Base-by-base conservation (phyloP, 179 eudicot species). In the Sideroxylon spinosum region DNA sequence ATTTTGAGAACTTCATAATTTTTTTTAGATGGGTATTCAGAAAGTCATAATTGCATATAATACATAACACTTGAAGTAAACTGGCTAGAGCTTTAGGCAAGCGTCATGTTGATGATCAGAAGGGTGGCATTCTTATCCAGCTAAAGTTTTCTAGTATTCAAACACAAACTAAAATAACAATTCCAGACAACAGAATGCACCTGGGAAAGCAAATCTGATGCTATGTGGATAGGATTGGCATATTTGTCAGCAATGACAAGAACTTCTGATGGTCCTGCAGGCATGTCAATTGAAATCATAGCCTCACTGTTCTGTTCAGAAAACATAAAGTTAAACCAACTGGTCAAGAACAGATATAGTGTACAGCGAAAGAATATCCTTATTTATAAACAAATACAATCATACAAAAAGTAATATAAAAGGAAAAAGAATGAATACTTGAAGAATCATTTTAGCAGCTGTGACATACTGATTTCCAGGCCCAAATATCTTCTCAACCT, bases 241-340 rank as follows among this genome's bases (percentile, higher is more conserved):
- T 86, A 84, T 82, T 90, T 86, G 81, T 96, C 99, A 86, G 98
- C 99, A 86, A 96, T 96, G 79, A 96, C 98, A 68, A 96, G 91
- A 68, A 96, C 99, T 86, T 96, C 99, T 64, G 99, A 96, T 53
- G 99, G 99, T 78, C 99, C 98, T 62, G 99, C 98, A 73, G 99
- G 99, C 99, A 96, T 96, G 86, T 96, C 99, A 82, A 96, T 96
- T 46, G 99, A 96, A 80, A 96, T 89, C 99, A 96, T 91, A 66
- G 99, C 99, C 81, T 96, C 98, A 75, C 98, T 96, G 82, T 94
- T 96, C 99, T 96, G 93, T 74, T 23, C 1, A 50, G 49, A 70
- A 62, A 28, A 66, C 74, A 67, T 55, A 71, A 16, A n/a, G 57
- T 68, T 46, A 16, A 76, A 81, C 6, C 63, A 67, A 65, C 26